These are phyloP conservation scores for Coemansia sp. DNA, from an alignment of 192 early-diverging fungal species.

Conservation along the genomic window DNA sequence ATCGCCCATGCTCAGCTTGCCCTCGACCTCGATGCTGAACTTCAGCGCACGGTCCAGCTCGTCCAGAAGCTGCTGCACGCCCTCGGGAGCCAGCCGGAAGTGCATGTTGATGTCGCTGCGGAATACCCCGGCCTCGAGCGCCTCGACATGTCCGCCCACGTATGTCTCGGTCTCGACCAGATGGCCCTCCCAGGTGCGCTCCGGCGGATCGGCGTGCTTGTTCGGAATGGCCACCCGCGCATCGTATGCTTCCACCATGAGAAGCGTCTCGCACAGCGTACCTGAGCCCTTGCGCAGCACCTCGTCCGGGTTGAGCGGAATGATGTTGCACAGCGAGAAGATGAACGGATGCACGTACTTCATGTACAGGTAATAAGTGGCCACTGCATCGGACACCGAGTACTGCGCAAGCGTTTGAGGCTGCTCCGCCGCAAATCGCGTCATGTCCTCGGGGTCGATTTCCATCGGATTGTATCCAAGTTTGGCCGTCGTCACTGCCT, in stretches of 20 bases:
- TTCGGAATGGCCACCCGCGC: conserved; percentile 95
- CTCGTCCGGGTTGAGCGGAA: conserved; percentile 96
- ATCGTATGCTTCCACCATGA: conserved; percentile 94
- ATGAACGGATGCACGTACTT: conserved; percentile 99
- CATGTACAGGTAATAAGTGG: conserved; percentile 99
- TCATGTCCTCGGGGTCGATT: conserved; percentile 99
- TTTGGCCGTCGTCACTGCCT: conserved; percentile 95
- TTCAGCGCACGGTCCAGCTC: conserved; percentile 87
- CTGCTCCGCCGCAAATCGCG: conserved; percentile 83
- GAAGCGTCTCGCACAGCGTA: conserved; percentile 91
- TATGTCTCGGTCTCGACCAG: conserved; percentile 94
- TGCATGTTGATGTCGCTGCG: conserved; percentile 87
- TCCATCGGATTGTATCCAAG: conserved; percentile 98
- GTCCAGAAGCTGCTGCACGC: conserved; percentile 81
- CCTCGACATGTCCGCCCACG: conserved; percentile 98
- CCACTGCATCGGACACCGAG: conserved; percentile 98
- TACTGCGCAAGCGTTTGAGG: conserved; percentile 96
- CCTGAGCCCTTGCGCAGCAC: conserved; percentile 95
- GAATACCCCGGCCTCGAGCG: conserved; percentile 98
- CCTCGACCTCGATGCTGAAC: conserved; percentile 88
- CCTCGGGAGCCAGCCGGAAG: conserved; percentile 76
- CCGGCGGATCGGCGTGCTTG: conserved; percentile 82
- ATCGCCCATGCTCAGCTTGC: conserved; percentile 70
- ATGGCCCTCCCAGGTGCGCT: conserved; percentile 85
- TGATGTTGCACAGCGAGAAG: conserved; percentile 99